These are phyloP conservation scores for Plasmopara viticola DNA, from an alignment of 352 stramenopile species.

Conservation along the genomic window DNA sequence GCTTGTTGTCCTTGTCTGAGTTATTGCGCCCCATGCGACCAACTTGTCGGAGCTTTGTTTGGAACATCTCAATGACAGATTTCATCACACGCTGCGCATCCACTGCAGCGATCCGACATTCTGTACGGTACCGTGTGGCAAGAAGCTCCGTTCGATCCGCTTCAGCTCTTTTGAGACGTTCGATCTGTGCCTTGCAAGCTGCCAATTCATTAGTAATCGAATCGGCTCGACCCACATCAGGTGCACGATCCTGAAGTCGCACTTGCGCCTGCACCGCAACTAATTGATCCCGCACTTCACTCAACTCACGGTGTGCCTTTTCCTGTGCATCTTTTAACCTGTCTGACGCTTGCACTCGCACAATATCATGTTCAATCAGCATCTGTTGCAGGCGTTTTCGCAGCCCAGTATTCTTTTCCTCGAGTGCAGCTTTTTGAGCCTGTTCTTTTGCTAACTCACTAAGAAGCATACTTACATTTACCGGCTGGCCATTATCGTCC, in stretches of 20 bases:
- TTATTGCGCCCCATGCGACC: constrained; percentile 18
- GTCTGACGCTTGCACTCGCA: constrained; percentile 43
- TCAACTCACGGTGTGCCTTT: constrained; percentile 36
- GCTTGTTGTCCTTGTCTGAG: constrained; percentile 6
- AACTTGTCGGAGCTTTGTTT: constrained; percentile 42
- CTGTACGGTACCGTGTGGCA: constrained; percentile 40
- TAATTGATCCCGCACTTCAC: constrained; percentile 42
- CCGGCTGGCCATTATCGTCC: constrained; percentile 20
- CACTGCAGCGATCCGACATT: constrained; percentile 47
- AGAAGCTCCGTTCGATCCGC: constrained; percentile 38
- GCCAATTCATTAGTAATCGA: constrained; percentile 48
- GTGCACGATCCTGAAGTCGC: constrained; percentile 51
- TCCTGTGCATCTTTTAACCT: constrained; percentile 48
- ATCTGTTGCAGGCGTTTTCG: constrained; percentile 70
- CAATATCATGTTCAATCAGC: constrained; percentile 72
- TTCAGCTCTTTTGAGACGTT: constrained; percentile 42
- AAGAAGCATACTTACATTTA: constrained; percentile 44
- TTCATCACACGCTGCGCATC: constrained; percentile 49
- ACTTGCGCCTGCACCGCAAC: constrained; percentile 40
- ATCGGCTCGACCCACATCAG: constrained; percentile 40
- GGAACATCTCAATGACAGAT: constrained; percentile 36
- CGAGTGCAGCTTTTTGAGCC: constrained; percentile 38
- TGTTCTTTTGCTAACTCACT: constrained; percentile 56
- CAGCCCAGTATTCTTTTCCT: constrained; percentile 60
- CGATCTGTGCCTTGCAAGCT: constrained; percentile 37